Percentiles rank a stretch among this genome's conserved stretches.
Evolutionary conservation across 176 grass and related monocot species (phyloP).

Genomic region (Melocanna baccifera): DNA sequence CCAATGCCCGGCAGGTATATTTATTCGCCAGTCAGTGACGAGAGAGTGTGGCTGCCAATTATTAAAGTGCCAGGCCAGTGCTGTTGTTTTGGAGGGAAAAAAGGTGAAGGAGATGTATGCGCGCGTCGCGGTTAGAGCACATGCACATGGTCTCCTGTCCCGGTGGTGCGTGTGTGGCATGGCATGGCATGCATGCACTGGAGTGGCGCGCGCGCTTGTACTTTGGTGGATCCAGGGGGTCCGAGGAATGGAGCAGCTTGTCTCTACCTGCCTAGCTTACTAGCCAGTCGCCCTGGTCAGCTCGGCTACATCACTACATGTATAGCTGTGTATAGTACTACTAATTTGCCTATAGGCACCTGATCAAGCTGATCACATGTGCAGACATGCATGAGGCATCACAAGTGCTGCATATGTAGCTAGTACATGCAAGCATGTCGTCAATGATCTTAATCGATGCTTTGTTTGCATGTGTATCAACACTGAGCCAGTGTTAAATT

Average conservation of each 20-base stretch:
- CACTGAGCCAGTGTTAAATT: neutral
- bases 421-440: neutral
- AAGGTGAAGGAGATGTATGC: neutral
- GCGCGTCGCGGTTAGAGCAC: neutral
- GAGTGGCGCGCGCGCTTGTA: conserved; percentile 18
- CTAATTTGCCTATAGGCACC: neutral
- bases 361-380: neutral
- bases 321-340: neutral
- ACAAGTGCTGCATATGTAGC: neutral
- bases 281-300: neutral
- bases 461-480: neutral
- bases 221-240: conserved; percentile 43
- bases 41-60: conserved; percentile 36
- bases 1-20: neutral
- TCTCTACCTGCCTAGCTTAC: conserved; percentile 31
- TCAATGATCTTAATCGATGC: neutral
- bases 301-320: neutral
- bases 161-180: neutral
- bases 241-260: conserved; percentile 44
- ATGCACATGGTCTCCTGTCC: conserved; percentile 17
- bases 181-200: neutral
- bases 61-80: conserved; percentile 41
- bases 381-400: neutral
- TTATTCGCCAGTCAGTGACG: conserved; percentile 27
- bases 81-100: neutral